Base-by-base conservation (phyloP, 768 basidiomycete species). In the Boletus rex-veris region DNA sequence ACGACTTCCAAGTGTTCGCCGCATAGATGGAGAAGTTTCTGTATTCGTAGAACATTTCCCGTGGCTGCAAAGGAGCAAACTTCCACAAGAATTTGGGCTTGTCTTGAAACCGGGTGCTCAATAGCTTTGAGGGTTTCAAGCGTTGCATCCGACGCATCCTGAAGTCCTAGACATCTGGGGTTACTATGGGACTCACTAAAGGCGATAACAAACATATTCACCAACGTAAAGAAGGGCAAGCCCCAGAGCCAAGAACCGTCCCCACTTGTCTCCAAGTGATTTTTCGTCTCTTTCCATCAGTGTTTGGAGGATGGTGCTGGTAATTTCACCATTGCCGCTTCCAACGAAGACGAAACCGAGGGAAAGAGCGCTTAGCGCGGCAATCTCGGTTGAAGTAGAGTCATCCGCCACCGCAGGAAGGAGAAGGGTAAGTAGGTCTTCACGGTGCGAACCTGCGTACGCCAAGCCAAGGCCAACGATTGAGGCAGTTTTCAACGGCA, bases 341-440 rank as follows among this genome's bases (percentile, higher is more conserved):
- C 96, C 96, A 21, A 96, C 94, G 63, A 92, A 97, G 49, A 98
- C 86, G 71, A 98, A 96, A 2, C 96, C 96, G 10, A 98, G 80
- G 0, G 96, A 85, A 15, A 99, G 77, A 0, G 95, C 86, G 16
- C 94, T 84, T 52, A 96, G 77, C 42, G 89, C 82, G 3, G 86
- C 85, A 40, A 99, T 84, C 70, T 98, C 96, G 85, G 93, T 96
- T 18, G 88, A 85, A 33, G 85, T 75, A 5, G 75, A 72, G 24
- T 95, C 92, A 62, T 99, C 97, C 7, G 82, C 81, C 26, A 97
- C 80, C 37, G 83, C 79, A 0, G 92, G 92, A 10, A 95, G 72
- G n/a, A 99, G 80, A 50, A 88, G 73, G 8, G 78, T 71, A 14
- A 90, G 75, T 18, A 98, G 71, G 61, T 98, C 96, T 67, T 90